These are phyloP conservation scores for Colletotrichum cordylinicola DNA, from an alignment of 2,329 filamentous ascomycete species.

Conservation along the genomic window DNA sequence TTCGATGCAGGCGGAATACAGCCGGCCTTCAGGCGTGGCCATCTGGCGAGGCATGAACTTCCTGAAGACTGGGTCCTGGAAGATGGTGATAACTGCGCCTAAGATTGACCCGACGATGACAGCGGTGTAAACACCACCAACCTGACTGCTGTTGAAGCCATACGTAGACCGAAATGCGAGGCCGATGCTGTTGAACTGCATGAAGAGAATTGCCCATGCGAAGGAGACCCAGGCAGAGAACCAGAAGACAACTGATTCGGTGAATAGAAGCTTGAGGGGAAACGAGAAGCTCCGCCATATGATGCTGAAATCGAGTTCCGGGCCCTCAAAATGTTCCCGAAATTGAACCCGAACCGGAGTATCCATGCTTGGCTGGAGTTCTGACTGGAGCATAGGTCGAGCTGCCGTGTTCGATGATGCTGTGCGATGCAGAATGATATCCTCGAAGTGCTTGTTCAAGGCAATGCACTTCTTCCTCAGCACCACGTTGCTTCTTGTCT, in stretches of 20 bases:
- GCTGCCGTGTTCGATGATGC: neutral
- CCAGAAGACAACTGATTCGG: conserved; percentile 66
- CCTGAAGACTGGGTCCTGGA: conserved; percentile 63
- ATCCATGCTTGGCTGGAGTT: neutral
- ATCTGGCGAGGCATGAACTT: conserved; percentile 40
- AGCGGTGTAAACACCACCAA: conserved; percentile 66
- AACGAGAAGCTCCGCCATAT: conserved; percentile 33
- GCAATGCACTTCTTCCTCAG: conserved; percentile 63
- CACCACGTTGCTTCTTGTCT: conserved; percentile 72
- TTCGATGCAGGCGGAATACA: conserved; percentile 69
- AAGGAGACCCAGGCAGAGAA: conserved; percentile 77
- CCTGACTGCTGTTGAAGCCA: conserved; percentile 63
- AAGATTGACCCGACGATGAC: conserved; percentile 45
- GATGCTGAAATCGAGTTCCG: conserved; percentile 26
- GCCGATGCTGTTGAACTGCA: conserved; percentile 63
- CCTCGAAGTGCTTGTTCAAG: conserved; percentile 50
- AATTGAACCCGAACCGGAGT: neutral
- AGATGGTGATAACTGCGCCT: conserved; percentile 59
- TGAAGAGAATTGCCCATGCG: conserved; percentile 73
- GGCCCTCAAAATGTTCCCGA: conserved; percentile 5
- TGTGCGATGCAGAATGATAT: neutral
- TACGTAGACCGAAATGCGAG: conserved; percentile 70
- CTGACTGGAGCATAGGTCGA: neutral
- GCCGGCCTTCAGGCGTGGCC: conserved; percentile 60
- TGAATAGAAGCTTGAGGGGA: conserved; percentile 53